Percentiles rank a stretch among this genome's conserved stretches.
phyloP scores from a whole-genome alignment of 148 eudicot species.

The Rhododendron ovatum region DNA sequence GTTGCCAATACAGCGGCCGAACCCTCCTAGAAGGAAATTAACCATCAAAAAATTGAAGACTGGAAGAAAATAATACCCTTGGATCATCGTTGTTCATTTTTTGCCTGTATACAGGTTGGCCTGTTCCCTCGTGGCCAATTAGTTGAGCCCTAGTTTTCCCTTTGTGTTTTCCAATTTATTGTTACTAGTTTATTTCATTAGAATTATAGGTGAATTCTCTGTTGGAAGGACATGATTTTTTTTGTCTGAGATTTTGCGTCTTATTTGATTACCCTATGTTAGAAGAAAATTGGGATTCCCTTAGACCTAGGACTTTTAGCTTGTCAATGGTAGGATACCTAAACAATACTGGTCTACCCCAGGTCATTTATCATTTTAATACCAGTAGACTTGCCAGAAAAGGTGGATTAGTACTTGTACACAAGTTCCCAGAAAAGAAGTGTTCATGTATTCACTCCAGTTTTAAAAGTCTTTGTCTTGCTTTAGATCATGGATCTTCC shows the following conservation, averaged over 20 bases:
- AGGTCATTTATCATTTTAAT: background rate
- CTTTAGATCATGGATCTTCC: too few species aligned
- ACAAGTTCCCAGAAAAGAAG: background rate
- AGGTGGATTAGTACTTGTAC: background rate
- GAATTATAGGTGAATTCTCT: background rate
- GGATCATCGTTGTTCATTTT: background rate
- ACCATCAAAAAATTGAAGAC: slow-evolving; percentile 66
- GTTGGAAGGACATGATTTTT: background rate
- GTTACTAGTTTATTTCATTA: background rate
- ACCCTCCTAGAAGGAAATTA: slow-evolving; percentile 39
- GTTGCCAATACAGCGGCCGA: slow-evolving; percentile 30
- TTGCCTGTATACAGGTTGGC: background rate
- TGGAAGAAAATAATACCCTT: slow-evolving; percentile 32
- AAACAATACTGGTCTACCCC: background rate
- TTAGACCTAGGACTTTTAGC: background rate
- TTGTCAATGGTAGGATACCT: background rate
- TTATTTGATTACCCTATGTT: background rate
- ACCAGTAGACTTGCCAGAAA: background rate
- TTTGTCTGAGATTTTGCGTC: background rate
- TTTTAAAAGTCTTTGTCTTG: too few species aligned
- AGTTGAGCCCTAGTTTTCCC: background rate
- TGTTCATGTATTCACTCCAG: background rate
- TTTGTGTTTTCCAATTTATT: background rate
- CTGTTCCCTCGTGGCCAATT: background rate
- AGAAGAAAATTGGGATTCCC: background rate